Conservation (phyloP, 805 yeast genomes). For the Sugiyamaella valdiviana region DNA sequence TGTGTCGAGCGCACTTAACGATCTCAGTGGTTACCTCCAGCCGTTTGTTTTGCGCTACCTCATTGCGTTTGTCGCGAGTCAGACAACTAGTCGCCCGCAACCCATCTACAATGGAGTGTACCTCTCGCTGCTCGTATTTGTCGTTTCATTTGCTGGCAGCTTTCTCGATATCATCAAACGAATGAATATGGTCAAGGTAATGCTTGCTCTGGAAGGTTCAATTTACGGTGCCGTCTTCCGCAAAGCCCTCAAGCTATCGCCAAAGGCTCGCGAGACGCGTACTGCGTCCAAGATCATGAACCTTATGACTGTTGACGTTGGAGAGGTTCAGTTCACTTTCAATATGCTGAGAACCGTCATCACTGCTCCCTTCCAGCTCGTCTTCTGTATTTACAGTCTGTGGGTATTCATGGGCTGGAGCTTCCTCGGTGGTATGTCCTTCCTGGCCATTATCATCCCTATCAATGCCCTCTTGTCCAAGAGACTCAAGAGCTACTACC, state of each 20-base stretch:
- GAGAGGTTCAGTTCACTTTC: constrained; percentile 51
- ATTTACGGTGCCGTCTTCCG: constrained; percentile 40
- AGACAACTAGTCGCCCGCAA: constrained; percentile 28
- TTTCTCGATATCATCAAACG: constrained; percentile 46
- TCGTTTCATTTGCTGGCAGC: constrained; percentile 49
- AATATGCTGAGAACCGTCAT: constrained; percentile 72
- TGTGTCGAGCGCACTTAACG: constrained; percentile 57
- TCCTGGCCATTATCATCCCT: constrained; percentile 4
- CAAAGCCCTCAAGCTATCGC: constrained; percentile 58
- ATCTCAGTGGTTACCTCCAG: constrained; percentile 62
- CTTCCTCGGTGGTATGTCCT: constrained; percentile 5
- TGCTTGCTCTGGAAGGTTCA: constrained; percentile 52
- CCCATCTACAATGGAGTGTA: constrained; percentile 47
- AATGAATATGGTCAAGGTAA: constrained; percentile 53
- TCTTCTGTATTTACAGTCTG: constrained; percentile 64
- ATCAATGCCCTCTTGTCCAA: constrained; percentile 3
- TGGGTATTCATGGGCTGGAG: constrained; percentile 30
- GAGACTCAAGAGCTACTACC: constrained; percentile 22
- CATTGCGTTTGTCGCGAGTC: constrained; percentile 45
- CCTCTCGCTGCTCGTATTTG: constrained; percentile 53
- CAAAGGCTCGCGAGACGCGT: constrained; percentile 48
- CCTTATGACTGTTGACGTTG: constrained; percentile 64
- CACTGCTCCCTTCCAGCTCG: constrained; percentile 89
- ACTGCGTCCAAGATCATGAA: constrained; percentile 72
- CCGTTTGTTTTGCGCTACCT: constrained; percentile 65